These are phyloP conservation scores for Fusarium anthophilum DNA, from an alignment of 2,329 filamentous ascomycete species.

Conservation along the genomic window DNA sequence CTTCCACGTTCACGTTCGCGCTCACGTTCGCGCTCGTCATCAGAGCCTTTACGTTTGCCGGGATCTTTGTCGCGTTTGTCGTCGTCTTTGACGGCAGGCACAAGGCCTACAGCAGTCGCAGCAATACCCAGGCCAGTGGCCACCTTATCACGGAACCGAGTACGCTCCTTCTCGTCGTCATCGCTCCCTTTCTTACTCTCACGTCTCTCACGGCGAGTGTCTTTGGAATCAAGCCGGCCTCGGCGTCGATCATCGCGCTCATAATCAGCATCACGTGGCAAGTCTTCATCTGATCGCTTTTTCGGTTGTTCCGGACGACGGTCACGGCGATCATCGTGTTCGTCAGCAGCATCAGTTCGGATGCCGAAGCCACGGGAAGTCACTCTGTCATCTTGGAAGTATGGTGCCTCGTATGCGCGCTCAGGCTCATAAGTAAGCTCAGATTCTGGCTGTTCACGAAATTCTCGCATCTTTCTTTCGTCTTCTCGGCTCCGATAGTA, in stretches of 20 bases:
- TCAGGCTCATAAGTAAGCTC: constrained; percentile 41
- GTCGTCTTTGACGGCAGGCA: constrained; percentile 50
- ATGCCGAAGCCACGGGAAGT: constrained; percentile 62
- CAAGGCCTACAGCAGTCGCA: constrained; percentile 59
- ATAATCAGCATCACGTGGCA: constrained; percentile 40
- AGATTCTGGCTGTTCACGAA: constrained; percentile 53
- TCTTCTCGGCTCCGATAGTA: constrained; percentile 61
- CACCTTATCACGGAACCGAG: constrained; percentile 59
- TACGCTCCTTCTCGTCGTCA: constrained; percentile 53
- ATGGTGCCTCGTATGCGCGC: constrained; percentile 41
- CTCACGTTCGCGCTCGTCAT: constrained; percentile 42
- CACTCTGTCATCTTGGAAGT: constrained; percentile 59
- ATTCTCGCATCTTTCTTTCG: constrained; percentile 54
- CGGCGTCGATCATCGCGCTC: constrained; percentile 45
- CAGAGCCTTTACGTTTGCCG: constrained; percentile 44
- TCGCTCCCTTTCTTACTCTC: constrained; percentile 46
- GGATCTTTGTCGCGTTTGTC: constrained; percentile 50
- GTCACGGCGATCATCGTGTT: constrained; percentile 56
- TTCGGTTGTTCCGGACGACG: constrained; percentile 46
- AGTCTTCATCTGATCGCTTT: constrained; percentile 46
- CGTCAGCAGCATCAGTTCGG: constrained; percentile 52
- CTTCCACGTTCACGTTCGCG: constrained; percentile 36
- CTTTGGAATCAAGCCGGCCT: constrained; percentile 36
- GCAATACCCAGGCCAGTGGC: constrained; percentile 58
- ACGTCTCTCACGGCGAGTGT: constrained; percentile 44